Evolutionary conservation across 139 green algal species (phyloP).

Genomic region (Axilococcus clingmanii): DNA sequence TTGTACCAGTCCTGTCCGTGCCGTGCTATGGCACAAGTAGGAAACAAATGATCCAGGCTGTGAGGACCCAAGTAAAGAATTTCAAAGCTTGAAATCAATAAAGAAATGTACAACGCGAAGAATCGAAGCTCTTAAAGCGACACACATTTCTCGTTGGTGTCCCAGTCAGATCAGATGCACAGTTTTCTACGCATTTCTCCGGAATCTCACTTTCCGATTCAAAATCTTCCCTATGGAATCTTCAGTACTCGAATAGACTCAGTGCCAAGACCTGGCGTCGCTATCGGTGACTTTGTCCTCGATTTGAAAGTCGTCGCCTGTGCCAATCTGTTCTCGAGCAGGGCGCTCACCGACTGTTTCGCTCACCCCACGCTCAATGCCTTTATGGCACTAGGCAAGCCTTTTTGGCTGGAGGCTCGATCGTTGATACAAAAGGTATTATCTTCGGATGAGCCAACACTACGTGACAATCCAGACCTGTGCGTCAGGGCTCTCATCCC

Average conservation of each 20-base stretch:
- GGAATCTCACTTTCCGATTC: constrained; percentile 49
- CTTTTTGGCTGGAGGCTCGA: constrained; percentile 60
- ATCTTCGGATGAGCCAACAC: constrained; percentile 20
- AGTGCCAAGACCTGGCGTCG: constrained; percentile 40
- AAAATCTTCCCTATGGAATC: constrained; percentile 80
- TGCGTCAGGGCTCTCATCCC: constrained; percentile 34
- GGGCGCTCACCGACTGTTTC: background rate
- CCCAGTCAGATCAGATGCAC: no score
- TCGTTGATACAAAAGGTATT: constrained; percentile 50
- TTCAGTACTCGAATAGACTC: constrained; percentile 29
- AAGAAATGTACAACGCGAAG: no score
- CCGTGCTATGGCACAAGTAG: no score
- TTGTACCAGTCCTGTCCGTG: no score
- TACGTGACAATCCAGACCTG: constrained; percentile 55
- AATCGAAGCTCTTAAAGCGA: no score
- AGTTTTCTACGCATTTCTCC: constrained; percentile 10
- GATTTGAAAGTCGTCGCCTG: constrained; percentile 50
- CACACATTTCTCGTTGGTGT: no score
- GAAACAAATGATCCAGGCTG: no score
- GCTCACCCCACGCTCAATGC: constrained; percentile 63
- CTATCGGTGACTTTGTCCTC: constrained; percentile 67
- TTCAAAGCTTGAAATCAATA: no score
- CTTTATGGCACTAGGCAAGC: constrained; percentile 69
- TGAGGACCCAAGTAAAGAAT: no score
- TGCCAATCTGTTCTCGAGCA: constrained; percentile 26